Evolutionary conservation across 257 asterid species (phyloP), one percentile per base, ranked within the genome.

Genomic region (Knoxia roxburghii): DNA sequence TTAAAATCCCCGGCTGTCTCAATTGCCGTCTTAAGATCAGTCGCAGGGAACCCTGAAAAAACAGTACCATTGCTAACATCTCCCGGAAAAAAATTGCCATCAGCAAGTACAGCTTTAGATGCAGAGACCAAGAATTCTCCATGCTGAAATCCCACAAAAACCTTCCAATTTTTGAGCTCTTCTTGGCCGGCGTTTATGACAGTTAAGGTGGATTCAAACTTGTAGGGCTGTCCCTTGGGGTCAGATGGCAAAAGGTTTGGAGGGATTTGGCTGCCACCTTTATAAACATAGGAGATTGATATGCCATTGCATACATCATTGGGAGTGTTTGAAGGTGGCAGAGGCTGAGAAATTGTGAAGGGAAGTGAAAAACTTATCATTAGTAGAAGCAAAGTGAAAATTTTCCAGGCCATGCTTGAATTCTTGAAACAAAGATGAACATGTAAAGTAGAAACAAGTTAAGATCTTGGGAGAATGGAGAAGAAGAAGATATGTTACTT

Each of bases 81-180:
- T 0, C 80, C 88, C 1, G 95, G 95, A 32, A 88, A 70, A 41
- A 72, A 35, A 21, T 62, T 67, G 30, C 93, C 93, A 63, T 88
- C 80, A 30, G 81, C 87, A 10, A 86, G 90, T 62, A 81, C 93
- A 15, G 89, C 89, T 21, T 70, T 51, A 1, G 71, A 41, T 20
- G 86, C 91, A 10, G 89, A 84, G n/a, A 80, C 88, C 70, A 89
- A 40, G 11, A 78, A 67, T 72, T 89, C 95, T 1, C 78, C 72
- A 59, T 84, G 81, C 23, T 73, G 75, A 74, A 89, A 89, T 48
- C 91, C 91, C 51, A 86, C 91, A 61, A 84, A 89, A 62, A 80
- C 88, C 76, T 75, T 81, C 96, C 94, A 89, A 17, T 81, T 69
- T 65, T 80, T 80, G 29, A 84, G 81, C 67, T 83, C 82, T n/a